Conservation (phyloP, 352 stramenopile species). For the Elongisporangium anandrum region DNA sequence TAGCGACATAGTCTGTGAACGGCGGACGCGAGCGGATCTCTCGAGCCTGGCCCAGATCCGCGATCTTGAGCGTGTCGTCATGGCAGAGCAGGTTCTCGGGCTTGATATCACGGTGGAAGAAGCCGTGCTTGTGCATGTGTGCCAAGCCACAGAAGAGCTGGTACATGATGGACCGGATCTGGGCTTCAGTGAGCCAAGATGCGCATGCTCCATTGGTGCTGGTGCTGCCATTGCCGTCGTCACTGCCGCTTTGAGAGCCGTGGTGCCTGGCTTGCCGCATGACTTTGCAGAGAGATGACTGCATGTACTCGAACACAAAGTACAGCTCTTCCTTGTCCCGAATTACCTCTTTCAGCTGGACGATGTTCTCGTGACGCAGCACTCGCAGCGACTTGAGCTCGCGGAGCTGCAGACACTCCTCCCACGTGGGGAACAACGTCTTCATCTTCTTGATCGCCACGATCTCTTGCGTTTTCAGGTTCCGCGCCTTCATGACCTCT, state of each 20-base stretch:
- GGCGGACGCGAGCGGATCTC: conserved; percentile 68
- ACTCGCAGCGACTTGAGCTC: conserved; percentile 77
- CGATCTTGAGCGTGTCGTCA: conserved; percentile 68
- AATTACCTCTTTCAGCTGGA: conserved; percentile 84
- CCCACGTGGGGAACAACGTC: conserved; percentile 69
- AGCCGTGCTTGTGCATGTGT: conserved; percentile 83
- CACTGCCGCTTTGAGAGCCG: too few relatives aligned
- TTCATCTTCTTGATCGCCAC: conserved; percentile 89
- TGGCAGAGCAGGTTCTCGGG: conserved; percentile 69
- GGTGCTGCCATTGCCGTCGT: too few relatives aligned
- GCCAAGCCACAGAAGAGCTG: conserved; percentile 72
- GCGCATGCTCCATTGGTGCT: conserved; percentile 30
- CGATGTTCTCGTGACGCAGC: conserved; percentile 79
- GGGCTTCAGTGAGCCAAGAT: conserved; percentile 48
- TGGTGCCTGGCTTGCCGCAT: conserved; percentile 42
- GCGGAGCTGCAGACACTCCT: conserved; percentile 76
- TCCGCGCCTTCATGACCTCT: conserved; percentile 89
- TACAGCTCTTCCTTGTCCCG: conserved; percentile 85
- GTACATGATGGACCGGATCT: conserved; percentile 76
- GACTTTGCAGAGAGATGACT: conserved; percentile 73
- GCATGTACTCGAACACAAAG: conserved; percentile 88
- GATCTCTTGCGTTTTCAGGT: conserved; percentile 87
- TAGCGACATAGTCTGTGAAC: conserved; percentile 75
- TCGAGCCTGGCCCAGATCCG: conserved; percentile 64
- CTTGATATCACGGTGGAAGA: conserved; percentile 84